phyloP scores from a whole-genome alignment of 768 basidiomycete genomes.

The Podaxis sp. region DNA sequence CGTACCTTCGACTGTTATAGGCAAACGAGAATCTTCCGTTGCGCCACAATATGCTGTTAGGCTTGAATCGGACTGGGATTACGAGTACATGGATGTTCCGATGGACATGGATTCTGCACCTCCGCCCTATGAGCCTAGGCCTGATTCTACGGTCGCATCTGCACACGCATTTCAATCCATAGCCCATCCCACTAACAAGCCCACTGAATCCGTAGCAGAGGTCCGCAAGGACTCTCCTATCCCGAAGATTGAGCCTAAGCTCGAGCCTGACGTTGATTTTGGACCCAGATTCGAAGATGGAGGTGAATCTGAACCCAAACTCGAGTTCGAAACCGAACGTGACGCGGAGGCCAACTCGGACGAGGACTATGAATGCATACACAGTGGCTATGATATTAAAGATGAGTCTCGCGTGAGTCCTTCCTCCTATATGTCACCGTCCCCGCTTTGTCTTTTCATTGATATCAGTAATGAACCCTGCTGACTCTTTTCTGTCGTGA shows the following conservation, averaged over 20 bases:
- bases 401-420: slow-evolving; percentile 5
- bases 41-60: not conserved
- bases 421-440: not conserved
- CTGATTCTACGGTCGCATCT: not conserved
- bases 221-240: not conserved
- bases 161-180: not conserved
- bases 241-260: not conserved
- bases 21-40: not conserved
- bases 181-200: no score
- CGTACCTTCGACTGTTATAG: not conserved
- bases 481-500: not conserved
- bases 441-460: not conserved
- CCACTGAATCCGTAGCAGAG: no score
- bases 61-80: not conserved
- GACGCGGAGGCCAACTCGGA: not conserved
- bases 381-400: not conserved
- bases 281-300: not conserved
- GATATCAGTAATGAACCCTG: no score
- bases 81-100: not conserved
- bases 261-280: not conserved
- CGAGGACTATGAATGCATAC: slow-evolving; percentile 3
- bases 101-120: not conserved
- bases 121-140: not conserved
- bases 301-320: not conserved
- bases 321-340: not conserved